These are phyloP conservation scores for Musa acuminata DNA, from an alignment of 176 grass and related monocot genomes.

Conservation along the genomic window DNA sequence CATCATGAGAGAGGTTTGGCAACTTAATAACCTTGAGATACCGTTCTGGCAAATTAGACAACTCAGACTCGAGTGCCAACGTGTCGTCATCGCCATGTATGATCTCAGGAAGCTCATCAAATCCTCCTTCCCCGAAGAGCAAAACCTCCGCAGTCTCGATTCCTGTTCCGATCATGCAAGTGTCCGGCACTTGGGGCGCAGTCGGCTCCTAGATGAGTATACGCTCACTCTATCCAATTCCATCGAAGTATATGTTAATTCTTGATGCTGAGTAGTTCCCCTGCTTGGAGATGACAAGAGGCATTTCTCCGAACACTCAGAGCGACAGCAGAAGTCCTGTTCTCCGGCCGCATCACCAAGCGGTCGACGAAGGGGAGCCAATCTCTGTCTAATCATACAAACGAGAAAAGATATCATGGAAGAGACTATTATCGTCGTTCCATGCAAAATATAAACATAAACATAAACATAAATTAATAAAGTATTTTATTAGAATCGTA, in stretches of 20 bases:
- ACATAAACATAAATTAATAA: too few relatives aligned
- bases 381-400: too few relatives aligned
- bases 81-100: not conserved
- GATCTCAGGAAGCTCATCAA: not conserved
- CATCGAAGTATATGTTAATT: not conserved
- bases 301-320: not conserved
- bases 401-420: too few relatives aligned
- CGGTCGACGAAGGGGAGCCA: too few relatives aligned
- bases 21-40: not conserved
- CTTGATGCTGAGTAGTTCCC: not conserved
- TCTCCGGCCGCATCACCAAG: too few relatives aligned
- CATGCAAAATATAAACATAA: too few relatives aligned
- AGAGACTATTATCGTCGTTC: too few relatives aligned
- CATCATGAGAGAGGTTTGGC: not conserved
- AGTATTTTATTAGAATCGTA: too few relatives aligned
- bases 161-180: not conserved
- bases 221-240: not conserved
- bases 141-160: not conserved
- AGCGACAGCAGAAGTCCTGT: not conserved
- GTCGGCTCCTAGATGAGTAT: not conserved
- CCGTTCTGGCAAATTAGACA: not conserved
- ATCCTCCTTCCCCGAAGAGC: not conserved
- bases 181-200: not conserved
- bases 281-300: not conserved
- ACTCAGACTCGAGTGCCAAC: not conserved